Evolutionary conservation across 2,329 filamentous ascomycete species (phyloP).

Genomic region (Dactylellina sp.): DNA sequence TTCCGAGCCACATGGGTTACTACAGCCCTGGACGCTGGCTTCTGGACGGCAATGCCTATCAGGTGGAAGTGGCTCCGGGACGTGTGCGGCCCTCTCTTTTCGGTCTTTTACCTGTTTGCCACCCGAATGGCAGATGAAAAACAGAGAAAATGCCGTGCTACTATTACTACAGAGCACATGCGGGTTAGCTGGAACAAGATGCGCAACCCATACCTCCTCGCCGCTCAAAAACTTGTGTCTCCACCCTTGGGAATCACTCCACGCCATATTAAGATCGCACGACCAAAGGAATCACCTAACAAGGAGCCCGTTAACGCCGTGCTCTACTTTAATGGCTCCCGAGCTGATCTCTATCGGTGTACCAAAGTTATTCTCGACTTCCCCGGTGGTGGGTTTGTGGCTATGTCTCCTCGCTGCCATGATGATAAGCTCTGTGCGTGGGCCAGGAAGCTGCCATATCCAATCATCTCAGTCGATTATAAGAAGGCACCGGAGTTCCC

Average conservation of each 20-base stretch:
- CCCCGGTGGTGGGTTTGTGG: constrained; percentile 93
- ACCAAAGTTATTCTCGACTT: constrained; percentile 86
- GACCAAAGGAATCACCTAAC: constrained; percentile 83
- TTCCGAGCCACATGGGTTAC: constrained; percentile 97
- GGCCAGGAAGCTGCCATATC: constrained; percentile 84
- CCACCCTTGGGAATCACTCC: constrained; percentile 72
- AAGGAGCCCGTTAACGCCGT: constrained; percentile 84
- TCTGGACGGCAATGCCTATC: constrained; percentile 98
- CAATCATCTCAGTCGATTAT: constrained; percentile 91
- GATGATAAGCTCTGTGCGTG: constrained; percentile 94
- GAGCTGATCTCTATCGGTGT: constrained; percentile 80
- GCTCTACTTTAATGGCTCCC: constrained; percentile 92
- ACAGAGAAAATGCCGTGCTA: constrained; percentile 83
- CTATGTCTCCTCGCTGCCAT: constrained; percentile 93
- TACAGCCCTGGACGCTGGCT: constrained; percentile 93
- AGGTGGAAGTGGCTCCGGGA: constrained; percentile 82
- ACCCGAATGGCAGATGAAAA: constrained; percentile 97
- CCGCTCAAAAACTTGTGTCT: constrained; percentile 57
- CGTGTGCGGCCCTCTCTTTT: constrained; percentile 83
- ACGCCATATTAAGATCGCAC: constrained; percentile 82
- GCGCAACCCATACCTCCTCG: constrained; percentile 80
- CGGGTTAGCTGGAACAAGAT: constrained; percentile 96
- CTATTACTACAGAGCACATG: constrained; percentile 89
- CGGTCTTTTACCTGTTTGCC: constrained; percentile 88
- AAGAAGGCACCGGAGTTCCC: constrained; percentile 85